Base-by-base conservation (phyloP, 345 rosid species). In the Gossypium raimondii region DNA sequence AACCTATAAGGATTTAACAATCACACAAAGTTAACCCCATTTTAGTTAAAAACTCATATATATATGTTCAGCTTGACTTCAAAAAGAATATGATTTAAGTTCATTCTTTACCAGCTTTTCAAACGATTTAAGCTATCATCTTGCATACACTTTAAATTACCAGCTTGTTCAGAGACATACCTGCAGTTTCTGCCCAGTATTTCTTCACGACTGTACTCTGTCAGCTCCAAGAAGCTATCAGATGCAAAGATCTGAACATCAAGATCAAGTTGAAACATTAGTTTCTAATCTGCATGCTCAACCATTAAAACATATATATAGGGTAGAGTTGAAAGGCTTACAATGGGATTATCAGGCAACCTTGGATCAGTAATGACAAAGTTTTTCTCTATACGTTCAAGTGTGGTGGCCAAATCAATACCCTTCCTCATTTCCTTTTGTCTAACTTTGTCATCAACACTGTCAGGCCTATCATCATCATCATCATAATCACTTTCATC, bases 291-390 rank as follows among this genome's bases (percentile, higher is more conserved):
- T 45, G 43, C 76, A 25, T 45, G 65, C 11, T n/a, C 7, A 2
- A 13, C 66, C 17, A 29, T 48, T 50, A 17, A 47, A 73, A 12
- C 2, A 45, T 1, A 34, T 34, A 25, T 74, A 18, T 1, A 59
- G 53, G 77, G 11, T 53, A 27, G 48, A 75, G 41, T 34, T 58
- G 4, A 10, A 73, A 59, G 24, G 56, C 93, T 87, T 90, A 94
- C 98, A 73, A 94, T 94, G 85, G 98, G 98, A 80, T 94, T 94
- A 79, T 94, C 98, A 16, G 98, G 97, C 69, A 94, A 89, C 82
- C 98, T 83, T 52, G 98, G 98, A 87, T 94, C 98, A 7, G 97
- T 94, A 50, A 94, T 92, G 86, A 94, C 98, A 76, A 94, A 94
- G 74, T 94, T 94, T 73, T 94, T 94, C 90, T 94, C 98, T 9